phyloP scores from a whole-genome alignment of 805 yeast genomes.

The Saccharomycopsis sp. region DNA sequence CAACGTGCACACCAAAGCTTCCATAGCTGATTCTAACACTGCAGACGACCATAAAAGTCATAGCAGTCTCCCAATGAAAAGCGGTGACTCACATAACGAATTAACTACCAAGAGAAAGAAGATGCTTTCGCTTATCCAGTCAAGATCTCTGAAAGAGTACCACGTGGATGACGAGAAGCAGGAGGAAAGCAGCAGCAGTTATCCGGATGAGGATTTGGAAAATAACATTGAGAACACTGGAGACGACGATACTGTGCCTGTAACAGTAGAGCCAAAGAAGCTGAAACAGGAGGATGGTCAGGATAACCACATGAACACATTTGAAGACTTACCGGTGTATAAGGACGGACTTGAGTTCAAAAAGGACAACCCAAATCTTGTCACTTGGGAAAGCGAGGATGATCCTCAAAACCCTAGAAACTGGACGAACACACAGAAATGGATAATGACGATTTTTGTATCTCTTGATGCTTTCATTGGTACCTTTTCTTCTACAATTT shows the following conservation, averaged over 20 bases:
- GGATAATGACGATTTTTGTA: conserved; percentile 42
- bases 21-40: no score
- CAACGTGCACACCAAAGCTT: no score
- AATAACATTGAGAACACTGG: not conserved
- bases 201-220: not conserved
- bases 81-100: not conserved
- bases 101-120: not conserved
- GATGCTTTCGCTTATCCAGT: not conserved
- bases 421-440: conserved; percentile 42
- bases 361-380: conserved; percentile 51
- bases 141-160: not conserved
- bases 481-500: conserved; percentile 56
- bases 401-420: conserved; percentile 62
- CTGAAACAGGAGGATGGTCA: not conserved
- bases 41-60: no score
- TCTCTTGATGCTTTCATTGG: conserved; percentile 50
- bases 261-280: not conserved
- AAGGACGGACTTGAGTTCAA: conserved; percentile 48
- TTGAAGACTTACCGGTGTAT: conserved; percentile 25
- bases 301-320: not conserved
- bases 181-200: not conserved
- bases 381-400: conserved; percentile 57
- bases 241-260: not conserved
- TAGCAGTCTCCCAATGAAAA: not conserved
- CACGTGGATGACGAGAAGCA: not conserved